A percentile compares a stretch with the other conserved stretches of the same genome.
Conservation (phyloP, 2,329 filamentous ascomycete species). For the Metarhizium robertsii region DNA sequence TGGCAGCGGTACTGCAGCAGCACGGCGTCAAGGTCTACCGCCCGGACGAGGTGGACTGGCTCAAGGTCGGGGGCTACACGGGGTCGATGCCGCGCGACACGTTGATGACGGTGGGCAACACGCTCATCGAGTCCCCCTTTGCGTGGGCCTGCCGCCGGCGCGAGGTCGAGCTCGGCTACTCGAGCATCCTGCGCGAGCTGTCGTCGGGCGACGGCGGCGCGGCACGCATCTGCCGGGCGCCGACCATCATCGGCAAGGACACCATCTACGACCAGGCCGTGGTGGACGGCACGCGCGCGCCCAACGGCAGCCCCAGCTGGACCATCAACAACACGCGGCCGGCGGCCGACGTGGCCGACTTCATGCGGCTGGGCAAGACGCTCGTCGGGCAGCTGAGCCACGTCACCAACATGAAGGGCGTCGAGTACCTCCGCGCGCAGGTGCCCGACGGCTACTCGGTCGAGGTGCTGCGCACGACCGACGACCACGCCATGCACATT, state of each 20-base stretch:
- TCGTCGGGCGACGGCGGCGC: not conserved
- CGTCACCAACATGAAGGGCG: constrained; percentile 22
- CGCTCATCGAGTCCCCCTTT: constrained; percentile 21
- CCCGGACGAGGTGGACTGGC: constrained; percentile 13
- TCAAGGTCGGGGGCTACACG: constrained; percentile 19
- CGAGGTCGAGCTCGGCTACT: constrained; percentile 15
- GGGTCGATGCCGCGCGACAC: constrained; percentile 24
- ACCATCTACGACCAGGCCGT: constrained; percentile 12
- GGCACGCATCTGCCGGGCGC: constrained; percentile 8
- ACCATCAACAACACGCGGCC: constrained; percentile 22
- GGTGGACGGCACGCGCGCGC: not conserved
- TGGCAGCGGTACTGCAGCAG: constrained; percentile 13
- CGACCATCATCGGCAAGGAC: constrained; percentile 9
- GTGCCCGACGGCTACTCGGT: constrained; percentile 19
- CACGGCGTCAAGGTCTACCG: constrained; percentile 16
- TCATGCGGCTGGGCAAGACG: constrained; percentile 22
- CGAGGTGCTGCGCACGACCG: constrained; percentile 17
- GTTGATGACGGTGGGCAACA: constrained; percentile 21
- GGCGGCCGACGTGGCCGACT: constrained; percentile 25
- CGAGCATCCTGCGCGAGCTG: constrained; percentile 4
- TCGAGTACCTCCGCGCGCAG: constrained; percentile 17
- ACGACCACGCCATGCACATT: constrained; percentile 22
- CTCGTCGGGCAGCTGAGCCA: constrained; percentile 22
- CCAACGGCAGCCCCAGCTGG: constrained; percentile 10
- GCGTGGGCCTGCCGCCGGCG: constrained; percentile 17